A percentile compares a stretch with the other conserved stretches of the same genome.
These are phyloP conservation scores for Elaeis guineensis DNA, from an alignment of 176 grass and related monocot species.

Conservation along the genomic window DNA sequence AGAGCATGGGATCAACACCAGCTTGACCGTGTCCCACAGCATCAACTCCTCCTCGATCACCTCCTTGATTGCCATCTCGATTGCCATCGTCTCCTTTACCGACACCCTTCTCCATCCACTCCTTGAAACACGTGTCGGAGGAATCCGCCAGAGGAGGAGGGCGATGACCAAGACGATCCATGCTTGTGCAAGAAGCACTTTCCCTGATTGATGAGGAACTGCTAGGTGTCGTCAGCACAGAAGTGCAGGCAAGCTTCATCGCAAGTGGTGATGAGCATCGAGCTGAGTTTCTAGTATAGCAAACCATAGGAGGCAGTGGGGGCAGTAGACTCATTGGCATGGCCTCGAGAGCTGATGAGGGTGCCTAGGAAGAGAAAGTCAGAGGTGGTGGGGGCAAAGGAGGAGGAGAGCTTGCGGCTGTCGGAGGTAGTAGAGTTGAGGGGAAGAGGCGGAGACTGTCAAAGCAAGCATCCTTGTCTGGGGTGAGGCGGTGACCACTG, in stretches of 20 bases:
- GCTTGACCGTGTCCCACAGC: slow-evolving; percentile 8
- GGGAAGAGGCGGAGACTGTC: slow-evolving; percentile 34
- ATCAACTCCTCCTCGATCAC: background rate
- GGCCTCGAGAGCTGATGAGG: slow-evolving; percentile 28
- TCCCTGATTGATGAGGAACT: slow-evolving; percentile 62
- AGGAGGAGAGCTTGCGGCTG: too few relatives aligned
- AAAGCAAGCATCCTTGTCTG: slow-evolving; percentile 20
- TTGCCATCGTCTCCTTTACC: slow-evolving; percentile 40
- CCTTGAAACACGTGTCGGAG: too few relatives aligned
- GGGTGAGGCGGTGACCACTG: background rate
- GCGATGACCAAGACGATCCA: slow-evolving; percentile 2
- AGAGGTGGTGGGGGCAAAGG: too few relatives aligned
- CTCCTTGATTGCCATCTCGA: slow-evolving; percentile 48
- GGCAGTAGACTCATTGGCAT: slow-evolving; percentile 2
- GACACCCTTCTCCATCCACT: slow-evolving; percentile 25
- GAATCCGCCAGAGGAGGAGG: background rate
- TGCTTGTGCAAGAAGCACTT: slow-evolving; percentile 40
- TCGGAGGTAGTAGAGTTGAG: too few relatives aligned
- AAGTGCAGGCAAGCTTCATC: slow-evolving; percentile 48
- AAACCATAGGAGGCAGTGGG: slow-evolving; percentile 1
- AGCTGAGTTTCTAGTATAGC: background rate
- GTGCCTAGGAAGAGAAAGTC: slow-evolving; percentile 37
- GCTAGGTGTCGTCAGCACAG: slow-evolving; percentile 77
- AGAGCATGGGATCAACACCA: slow-evolving; percentile 8
- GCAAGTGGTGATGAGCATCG: slow-evolving; percentile 84